phyloP scores from a whole-genome alignment of 805 yeast species.

The Metschnikowia koreensis region DNA sequence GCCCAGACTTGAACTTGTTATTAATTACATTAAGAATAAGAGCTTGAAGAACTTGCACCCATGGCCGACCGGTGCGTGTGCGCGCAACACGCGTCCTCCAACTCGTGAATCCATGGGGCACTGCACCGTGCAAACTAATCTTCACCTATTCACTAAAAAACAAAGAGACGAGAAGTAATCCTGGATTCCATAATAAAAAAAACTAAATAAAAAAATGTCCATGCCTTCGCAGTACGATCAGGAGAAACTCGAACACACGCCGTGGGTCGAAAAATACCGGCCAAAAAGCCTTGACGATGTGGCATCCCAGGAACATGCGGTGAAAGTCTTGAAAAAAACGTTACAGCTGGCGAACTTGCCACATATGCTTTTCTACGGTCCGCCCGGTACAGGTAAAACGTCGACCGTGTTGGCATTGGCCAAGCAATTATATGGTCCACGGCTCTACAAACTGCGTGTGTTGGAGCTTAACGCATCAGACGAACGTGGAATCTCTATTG shows the following conservation, averaged over 20 bases:
- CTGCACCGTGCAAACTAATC: too few species aligned
- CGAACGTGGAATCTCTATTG: slow-evolving; percentile 86
- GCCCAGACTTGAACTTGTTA: too few species aligned
- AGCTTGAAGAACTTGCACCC: too few species aligned
- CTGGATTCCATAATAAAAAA: not conserved
- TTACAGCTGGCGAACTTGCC: slow-evolving; percentile 81
- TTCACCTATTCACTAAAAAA: too few species aligned
- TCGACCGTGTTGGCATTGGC: slow-evolving; percentile 85
- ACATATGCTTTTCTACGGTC: slow-evolving; percentile 89
- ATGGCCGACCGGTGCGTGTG: too few species aligned
- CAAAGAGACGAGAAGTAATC: too few species aligned
- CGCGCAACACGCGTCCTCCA: too few species aligned
- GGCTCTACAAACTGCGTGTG: slow-evolving; percentile 64
- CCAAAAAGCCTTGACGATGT: slow-evolving; percentile 86
- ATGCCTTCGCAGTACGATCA: slow-evolving; percentile 30
- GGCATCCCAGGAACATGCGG: slow-evolving; percentile 88
- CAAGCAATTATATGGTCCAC: slow-evolving; percentile 72
- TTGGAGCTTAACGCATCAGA: slow-evolving; percentile 87
- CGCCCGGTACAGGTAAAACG: slow-evolving; percentile 93
- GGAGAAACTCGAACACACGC: slow-evolving; percentile 54
- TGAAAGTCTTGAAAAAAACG: slow-evolving; percentile 76
- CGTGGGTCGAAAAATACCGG: slow-evolving; percentile 91
- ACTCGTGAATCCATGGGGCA: too few species aligned
- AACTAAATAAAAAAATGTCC: not conserved
- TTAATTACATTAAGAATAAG: too few species aligned